These are phyloP conservation scores for Globisporangium takayamanum DNA, from an alignment of 352 stramenopile genomes.

Conservation along the genomic window DNA sequence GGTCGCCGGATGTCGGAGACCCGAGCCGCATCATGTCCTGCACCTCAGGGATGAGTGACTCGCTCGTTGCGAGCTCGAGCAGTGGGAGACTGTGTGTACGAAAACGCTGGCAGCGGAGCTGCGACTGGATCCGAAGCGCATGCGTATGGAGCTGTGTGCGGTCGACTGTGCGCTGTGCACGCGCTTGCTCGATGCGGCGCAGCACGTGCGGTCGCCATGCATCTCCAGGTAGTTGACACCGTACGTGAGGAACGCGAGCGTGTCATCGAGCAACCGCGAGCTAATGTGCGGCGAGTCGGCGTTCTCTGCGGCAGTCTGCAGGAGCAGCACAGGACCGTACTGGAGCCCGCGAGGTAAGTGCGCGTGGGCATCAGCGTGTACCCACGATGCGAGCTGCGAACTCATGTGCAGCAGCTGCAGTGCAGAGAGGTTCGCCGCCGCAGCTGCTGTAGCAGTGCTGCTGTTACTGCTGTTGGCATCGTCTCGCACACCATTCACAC, in stretches of 20 bases:
- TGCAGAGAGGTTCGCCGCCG: background rate
- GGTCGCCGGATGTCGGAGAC: slow-evolving; percentile 1
- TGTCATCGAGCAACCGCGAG: slow-evolving; percentile 33
- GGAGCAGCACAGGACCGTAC: slow-evolving; percentile 24
- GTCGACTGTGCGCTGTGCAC: slow-evolving; percentile 9
- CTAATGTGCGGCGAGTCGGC: slow-evolving; percentile 33
- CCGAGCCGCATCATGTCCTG: slow-evolving; percentile 18
- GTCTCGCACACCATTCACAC: too few species aligned
- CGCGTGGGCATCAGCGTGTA: slow-evolving; percentile 17
- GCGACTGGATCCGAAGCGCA: slow-evolving; percentile 23
- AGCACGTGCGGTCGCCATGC: slow-evolving; percentile 12
- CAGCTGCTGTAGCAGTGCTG: too few species aligned
- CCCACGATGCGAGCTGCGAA: slow-evolving; percentile 18
- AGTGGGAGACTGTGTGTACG: slow-evolving; percentile 32
- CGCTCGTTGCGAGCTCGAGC: slow-evolving; percentile 28
- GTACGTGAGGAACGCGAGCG: slow-evolving; percentile 40
- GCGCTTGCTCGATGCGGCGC: slow-evolving; percentile 12
- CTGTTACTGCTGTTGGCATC: background rate
- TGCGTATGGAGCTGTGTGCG: slow-evolving; percentile 15
- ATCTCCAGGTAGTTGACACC: slow-evolving; percentile 29
- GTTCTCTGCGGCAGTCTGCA: slow-evolving; percentile 18
- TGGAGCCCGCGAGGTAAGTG: slow-evolving; percentile 22
- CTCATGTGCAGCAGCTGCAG: slow-evolving; percentile 23
- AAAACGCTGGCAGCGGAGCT: slow-evolving; percentile 42
- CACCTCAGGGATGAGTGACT: slow-evolving; percentile 35